Evolutionary conservation across 2,329 filamentous ascomycete genomes (phyloP), one percentile per base, ranked within the genome.

Genomic region (Epichloe hybrida): DNA sequence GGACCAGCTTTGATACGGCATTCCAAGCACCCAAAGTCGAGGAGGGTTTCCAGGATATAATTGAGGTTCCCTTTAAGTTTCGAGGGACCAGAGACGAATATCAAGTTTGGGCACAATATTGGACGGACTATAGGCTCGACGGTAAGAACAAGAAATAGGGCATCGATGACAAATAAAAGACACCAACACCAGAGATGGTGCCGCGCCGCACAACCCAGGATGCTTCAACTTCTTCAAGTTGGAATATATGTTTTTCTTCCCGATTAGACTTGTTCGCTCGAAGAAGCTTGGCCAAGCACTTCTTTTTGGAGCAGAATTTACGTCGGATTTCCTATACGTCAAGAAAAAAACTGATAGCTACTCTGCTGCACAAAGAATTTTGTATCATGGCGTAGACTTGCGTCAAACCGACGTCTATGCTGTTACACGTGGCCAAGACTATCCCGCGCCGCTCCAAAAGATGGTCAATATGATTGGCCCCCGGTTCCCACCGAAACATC

Each of bases 41-140:
- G 12, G 93, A 98, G 67, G 91, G 91, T 0, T 96, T 96, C 60
- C 71, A 84, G 55, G 88, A 96, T 57, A 79, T 98, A 37, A 72
- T 79, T 1, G 78, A 80, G 50, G 71, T 95, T 0, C 78, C 85
- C 35, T 98, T 98, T 61, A 67, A 76, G 63, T 91, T 93, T 62
- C 71, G 78, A 41, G 88, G 88, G 0, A 77, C 74, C 1, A 75
- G 80, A 48, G 79, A 84, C 36, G 81, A 88, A 56, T 82, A 81
- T 61, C 69, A 70, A 37, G 68, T 86, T 43, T 96, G 90, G 89
- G 76, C 72, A 5, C 79, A 77, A 58, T 90, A 88, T 61, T 96
- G 88, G 88, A 70, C 80, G 47, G 89, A 59, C 69, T 37, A 27
- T 11, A 20, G 12, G 8, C 34, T 27, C 8, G 36, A 40, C 6